These are phyloP conservation scores for Fusarium irregulare DNA, from an alignment of 2,329 filamentous ascomycete species.

Conservation along the genomic window DNA sequence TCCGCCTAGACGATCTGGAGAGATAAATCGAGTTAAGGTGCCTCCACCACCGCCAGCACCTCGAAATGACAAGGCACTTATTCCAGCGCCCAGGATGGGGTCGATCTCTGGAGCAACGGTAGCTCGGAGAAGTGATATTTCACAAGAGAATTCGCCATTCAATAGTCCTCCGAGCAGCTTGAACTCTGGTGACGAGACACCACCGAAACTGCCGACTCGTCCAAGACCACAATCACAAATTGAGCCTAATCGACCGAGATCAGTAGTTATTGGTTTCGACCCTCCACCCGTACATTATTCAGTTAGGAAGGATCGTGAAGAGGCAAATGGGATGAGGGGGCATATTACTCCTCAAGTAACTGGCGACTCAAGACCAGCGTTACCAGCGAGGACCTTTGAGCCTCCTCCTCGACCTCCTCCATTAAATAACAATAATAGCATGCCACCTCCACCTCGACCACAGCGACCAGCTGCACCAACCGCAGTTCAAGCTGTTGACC, in stretches of 20 bases:
- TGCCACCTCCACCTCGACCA: slow-evolving; percentile 59
- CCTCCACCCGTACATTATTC: slow-evolving; percentile 66
- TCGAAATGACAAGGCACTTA: slow-evolving; percentile 75
- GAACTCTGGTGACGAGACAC: slow-evolving; percentile 63
- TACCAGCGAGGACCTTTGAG: slow-evolving; percentile 59
- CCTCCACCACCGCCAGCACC: slow-evolving; percentile 79
- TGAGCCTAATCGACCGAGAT: slow-evolving; percentile 40
- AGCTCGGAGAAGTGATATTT: slow-evolving; percentile 36
- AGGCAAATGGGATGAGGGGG: slow-evolving; percentile 55
- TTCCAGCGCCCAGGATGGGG: slow-evolving; percentile 44
- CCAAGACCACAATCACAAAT: slow-evolving; percentile 58
- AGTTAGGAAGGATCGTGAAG: slow-evolving; percentile 59
- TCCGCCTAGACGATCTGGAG: slow-evolving; percentile 71
- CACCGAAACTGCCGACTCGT: slow-evolving; percentile 61
- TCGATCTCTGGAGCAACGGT: slow-evolving; percentile 27
- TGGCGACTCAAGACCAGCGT: slow-evolving; percentile 58
- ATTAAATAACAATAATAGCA: slow-evolving; percentile 34
- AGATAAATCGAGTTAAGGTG: slow-evolving; percentile 63
- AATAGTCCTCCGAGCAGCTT: slow-evolving; percentile 84
- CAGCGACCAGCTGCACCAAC: slow-evolving; percentile 53
- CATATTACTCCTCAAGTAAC: slow-evolving; percentile 55
- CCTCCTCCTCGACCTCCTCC: slow-evolving; percentile 30
- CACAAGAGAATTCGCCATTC: slow-evolving; percentile 77
- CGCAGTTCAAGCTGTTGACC: slow-evolving; percentile 32
- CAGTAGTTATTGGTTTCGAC: slow-evolving; percentile 54